A percentile compares a stretch with the other conserved stretches of the same genome.
These are phyloP conservation scores for Ganoderma multipileum DNA, from an alignment of 1,284 basidiomycete species.

Conservation along the genomic window DNA sequence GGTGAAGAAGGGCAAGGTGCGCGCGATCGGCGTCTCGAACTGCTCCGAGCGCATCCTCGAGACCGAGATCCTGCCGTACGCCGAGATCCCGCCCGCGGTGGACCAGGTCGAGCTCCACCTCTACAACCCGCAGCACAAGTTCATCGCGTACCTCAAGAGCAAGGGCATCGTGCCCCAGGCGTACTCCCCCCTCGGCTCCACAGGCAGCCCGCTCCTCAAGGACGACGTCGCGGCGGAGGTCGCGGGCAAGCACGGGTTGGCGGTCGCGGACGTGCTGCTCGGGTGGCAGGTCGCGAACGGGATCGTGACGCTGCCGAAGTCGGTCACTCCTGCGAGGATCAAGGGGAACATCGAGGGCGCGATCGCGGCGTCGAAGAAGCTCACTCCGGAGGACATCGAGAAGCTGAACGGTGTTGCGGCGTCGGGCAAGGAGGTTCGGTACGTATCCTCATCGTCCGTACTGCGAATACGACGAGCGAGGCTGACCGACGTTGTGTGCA, in stretches of 20 bases:
- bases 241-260: slow-evolving; percentile 65
- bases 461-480: neutral
- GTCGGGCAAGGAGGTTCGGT: slow-evolving; percentile 75
- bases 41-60: slow-evolving; percentile 56
- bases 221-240: slow-evolving; percentile 74
- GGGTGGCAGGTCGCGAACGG: slow-evolving; percentile 75
- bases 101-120: slow-evolving; percentile 76
- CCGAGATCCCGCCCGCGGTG: slow-evolving; percentile 59
- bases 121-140: slow-evolving; percentile 79
- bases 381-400: slow-evolving; percentile 67
- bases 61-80: slow-evolving; percentile 48
- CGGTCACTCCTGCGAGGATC: slow-evolving; percentile 79
- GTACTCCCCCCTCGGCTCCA: slow-evolving; percentile 86
- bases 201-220: slow-evolving; percentile 69
- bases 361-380: slow-evolving; percentile 52
- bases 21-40: slow-evolving; percentile 67
- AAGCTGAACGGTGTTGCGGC: slow-evolving; percentile 70
- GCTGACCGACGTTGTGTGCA: slow-evolving; percentile 10
- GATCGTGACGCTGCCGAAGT: slow-evolving; percentile 77
- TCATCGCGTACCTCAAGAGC: slow-evolving; percentile 69
- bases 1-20: slow-evolving; percentile 66
- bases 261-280: slow-evolving; percentile 69
- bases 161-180: slow-evolving; percentile 81
- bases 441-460: slow-evolving; percentile 22
- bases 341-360: slow-evolving; percentile 69